phyloP scores from a whole-genome alignment of 2,329 filamentous ascomycete species.

The Fusarium sp. region DNA sequence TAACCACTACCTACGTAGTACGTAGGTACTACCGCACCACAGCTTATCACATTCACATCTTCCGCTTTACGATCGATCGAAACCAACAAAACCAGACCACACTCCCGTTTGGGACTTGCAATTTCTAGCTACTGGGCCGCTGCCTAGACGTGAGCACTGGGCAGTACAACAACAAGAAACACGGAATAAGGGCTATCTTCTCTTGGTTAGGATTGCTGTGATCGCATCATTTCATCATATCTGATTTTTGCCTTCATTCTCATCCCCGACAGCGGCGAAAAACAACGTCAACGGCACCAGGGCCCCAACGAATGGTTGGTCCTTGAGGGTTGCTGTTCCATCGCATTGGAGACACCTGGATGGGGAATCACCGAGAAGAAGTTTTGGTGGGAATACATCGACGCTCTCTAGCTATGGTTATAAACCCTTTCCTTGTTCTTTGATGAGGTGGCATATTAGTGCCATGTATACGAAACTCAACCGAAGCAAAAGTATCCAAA shows the following conservation, averaged over 20 bases:
- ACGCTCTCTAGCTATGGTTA: slow-evolving; percentile 20
- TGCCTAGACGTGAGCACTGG: not conserved
- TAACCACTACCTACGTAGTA: not conserved
- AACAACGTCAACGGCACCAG: not conserved
- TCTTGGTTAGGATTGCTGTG: not conserved
- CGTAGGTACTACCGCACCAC: not conserved
- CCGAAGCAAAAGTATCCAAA: not conserved
- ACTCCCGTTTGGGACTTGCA: not conserved
- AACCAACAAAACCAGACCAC: too few species aligned
- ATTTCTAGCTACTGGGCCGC: not conserved
- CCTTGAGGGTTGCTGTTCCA: not conserved
- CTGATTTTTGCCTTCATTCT: not conserved
- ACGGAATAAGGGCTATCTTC: not conserved
- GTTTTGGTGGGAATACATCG: slow-evolving; percentile 8
- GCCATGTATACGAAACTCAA: slow-evolving; percentile 2
- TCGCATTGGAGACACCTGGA: not conserved
- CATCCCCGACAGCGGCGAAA: not conserved
- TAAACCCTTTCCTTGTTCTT: not conserved
- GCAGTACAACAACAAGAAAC: not conserved
- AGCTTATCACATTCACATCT: too few species aligned
- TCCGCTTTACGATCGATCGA: too few species aligned
- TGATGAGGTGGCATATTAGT: slow-evolving; percentile 19
- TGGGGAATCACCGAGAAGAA: not conserved
- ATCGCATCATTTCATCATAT: not conserved
- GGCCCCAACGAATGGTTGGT: not conserved